Evolutionary conservation across 2,329 filamentous ascomycete genomes (phyloP), one percentile per base, ranked within the genome.

Genomic region (Trichoderma simmonsii): DNA sequence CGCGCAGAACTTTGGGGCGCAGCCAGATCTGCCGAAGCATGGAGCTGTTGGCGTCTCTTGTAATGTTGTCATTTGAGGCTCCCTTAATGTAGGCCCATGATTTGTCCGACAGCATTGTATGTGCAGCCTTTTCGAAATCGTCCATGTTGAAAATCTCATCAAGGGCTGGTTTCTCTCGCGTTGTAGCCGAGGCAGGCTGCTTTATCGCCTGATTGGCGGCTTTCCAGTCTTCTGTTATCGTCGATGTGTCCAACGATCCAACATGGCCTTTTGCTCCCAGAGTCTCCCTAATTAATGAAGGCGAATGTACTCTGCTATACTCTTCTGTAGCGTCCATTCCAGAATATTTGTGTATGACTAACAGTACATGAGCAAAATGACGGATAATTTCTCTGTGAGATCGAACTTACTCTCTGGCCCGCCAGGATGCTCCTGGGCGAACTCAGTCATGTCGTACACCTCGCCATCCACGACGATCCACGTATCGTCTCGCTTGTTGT

Each of bases 401-500:
- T 6, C 6, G 14, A 70, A 62, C 67, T 8, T 54, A 70, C 67
- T 70, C 57, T 70, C 67, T 4, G 32, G 57, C 15, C 67, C 67
- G 9, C 67, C 67, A 9, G 67, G 67, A 21, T 70, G 67, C 36
- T 70, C 67, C 11, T 57, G 57, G 36, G 67, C 57, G 39, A 70
- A 70, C 39, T 62, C 21, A 54, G 67, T 70, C 30, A 70, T 70
- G 18, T 70, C 57, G 8, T 70, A 70, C 6, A 70, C 67, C 39
- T 70, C 57, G 43, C 67, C 67, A 11, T 70, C 39, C n/a, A 70
- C 67, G 4, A 70, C 67, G 61, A 54, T 70, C 67, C 67, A 70
- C 32, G 51, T 6, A 21, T 70, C 57, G 6, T 28, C 67, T 18
- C 15, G 21, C 28, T 62, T 61, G 8, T 70, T 62, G n/a, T 70